A percentile compares a stretch with the other conserved stretches of the same genome.
Evolutionary conservation across 2,329 filamentous ascomycete genomes (phyloP).

Genomic region (Colletotrichum sidae): DNA sequence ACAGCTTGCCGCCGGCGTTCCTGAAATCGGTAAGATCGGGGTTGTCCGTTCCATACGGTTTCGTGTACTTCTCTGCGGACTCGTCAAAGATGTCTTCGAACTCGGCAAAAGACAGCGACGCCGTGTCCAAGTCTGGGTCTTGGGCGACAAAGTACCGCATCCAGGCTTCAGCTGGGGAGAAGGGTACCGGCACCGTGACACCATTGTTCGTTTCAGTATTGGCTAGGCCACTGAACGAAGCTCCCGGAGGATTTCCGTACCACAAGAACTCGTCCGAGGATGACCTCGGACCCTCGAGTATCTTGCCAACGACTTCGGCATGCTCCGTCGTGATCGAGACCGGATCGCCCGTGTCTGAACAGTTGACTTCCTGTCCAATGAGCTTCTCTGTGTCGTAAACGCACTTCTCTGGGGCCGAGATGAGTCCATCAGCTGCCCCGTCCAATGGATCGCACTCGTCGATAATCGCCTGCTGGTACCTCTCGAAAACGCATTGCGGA

Average conservation of each 20-base stretch:
- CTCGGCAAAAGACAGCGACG: conserved; percentile 13
- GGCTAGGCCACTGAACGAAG: conserved; percentile 15
- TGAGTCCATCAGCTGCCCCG: conserved; percentile 18
- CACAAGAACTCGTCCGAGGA: conserved; percentile 5
- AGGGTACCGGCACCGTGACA: conserved; percentile 13
- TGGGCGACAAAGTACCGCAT: conserved; percentile 24
- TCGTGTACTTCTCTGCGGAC: conserved; percentile 3
- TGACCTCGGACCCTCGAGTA: conserved; percentile 4
- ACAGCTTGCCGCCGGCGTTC: conserved; percentile 51
- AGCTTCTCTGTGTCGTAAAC: conserved; percentile 2
- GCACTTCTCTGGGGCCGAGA: conserved; percentile 23
- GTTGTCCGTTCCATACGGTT: conserved; percentile 42
- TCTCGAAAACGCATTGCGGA: conserved; percentile 19
- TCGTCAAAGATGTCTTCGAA: conserved; percentile 19
- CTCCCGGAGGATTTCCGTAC: conserved; percentile 21
- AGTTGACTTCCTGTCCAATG: conserved; percentile 1
- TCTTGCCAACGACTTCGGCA: conserved; percentile 11
- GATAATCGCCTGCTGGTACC: conserved; percentile 14
- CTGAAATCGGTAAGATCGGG: conserved; percentile 46
- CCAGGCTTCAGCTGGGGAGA: conserved; percentile 16
- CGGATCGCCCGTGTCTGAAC: conserved; percentile 5
- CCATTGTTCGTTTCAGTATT: conserved; percentile 16
- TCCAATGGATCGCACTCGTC: conserved; percentile 14
- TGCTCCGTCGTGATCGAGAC: conserved; percentile 1
- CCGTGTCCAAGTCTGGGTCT: conserved; percentile 15